Evolutionary conservation across 139 green algal genomes (phyloP).

Genomic region (Chlorella sp.): DNA sequence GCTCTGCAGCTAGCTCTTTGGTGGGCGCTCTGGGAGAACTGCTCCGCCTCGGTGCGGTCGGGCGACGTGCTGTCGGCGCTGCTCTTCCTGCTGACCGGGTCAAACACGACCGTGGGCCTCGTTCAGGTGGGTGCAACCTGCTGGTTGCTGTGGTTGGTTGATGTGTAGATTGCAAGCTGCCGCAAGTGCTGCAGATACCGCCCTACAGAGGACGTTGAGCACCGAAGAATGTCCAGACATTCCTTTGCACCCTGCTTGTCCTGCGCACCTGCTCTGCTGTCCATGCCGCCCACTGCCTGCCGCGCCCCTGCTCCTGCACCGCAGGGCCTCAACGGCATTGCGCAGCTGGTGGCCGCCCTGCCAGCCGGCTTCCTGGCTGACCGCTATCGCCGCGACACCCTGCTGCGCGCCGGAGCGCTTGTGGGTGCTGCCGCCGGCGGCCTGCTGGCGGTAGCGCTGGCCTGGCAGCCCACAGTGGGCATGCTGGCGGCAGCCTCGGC

Average conservation of each 20-base stretch:
- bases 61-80: conserved; percentile 50
- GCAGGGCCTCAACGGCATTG: conserved; percentile 55
- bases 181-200: not conserved
- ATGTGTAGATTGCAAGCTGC: not conserved
- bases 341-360: conserved; percentile 50
- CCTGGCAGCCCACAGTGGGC: not conserved
- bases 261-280: too few species aligned
- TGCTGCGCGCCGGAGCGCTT: conserved; percentile 40
- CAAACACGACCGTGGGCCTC: conserved; percentile 50
- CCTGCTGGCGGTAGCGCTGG: conserved; percentile 9
- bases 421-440: conserved; percentile 29
- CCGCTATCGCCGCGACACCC: conserved; percentile 34
- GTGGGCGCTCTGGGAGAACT: conserved; percentile 51
- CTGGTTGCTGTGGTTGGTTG: not conserved
- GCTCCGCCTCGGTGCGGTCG: conserved; percentile 36
- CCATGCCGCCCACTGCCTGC: not conserved
- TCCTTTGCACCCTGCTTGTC: too few species aligned
- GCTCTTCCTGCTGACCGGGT: conserved; percentile 46
- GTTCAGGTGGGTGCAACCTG: not conserved
- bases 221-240: too few species aligned
- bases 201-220: too few species aligned
- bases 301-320: not conserved
- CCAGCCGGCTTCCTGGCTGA: conserved; percentile 53
- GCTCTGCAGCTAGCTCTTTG: conserved; percentile 52
- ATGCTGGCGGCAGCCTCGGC: conserved; percentile 26